Percentiles rank a stretch among this genome's conserved stretches.
Conservation (phyloP, 2,329 filamentous ascomycete genomes). For the Cercospora janseana region DNA sequence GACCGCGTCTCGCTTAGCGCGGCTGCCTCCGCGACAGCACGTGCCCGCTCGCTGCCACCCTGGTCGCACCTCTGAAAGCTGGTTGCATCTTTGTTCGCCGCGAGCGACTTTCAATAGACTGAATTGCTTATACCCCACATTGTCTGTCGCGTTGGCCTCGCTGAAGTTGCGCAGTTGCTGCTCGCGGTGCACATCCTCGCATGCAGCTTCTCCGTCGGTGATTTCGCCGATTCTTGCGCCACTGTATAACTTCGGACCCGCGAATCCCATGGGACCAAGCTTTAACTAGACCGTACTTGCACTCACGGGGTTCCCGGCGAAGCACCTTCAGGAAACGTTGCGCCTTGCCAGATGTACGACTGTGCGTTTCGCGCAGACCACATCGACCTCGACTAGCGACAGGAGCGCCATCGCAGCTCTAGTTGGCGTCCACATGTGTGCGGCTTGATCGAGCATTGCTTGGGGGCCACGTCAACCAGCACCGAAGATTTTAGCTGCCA, state of each 20-base stretch:
- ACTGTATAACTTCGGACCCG: conserved; percentile 9
- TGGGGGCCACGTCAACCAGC: conserved; percentile 22
- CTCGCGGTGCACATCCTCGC: conserved; percentile 1
- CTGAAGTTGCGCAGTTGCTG: not conserved
- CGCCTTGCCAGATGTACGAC: too few species aligned
- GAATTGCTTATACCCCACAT: not conserved
- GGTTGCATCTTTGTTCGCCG: conserved; percentile 18
- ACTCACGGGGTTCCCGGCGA: not conserved
- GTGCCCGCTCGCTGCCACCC: not conserved
- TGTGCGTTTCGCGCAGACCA: not conserved
- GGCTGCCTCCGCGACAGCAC: not conserved
- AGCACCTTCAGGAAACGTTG: conserved; percentile 9
- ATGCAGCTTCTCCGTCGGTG: conserved; percentile 6
- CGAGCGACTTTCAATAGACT: conserved; percentile 20
- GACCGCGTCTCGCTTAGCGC: conserved; percentile 11
- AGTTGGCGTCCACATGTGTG: not conserved
- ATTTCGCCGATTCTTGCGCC: not conserved
- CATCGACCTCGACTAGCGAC: not conserved
- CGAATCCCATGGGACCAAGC: conserved; percentile 4
- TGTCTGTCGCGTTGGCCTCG: not conserved
- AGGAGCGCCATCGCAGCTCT: not conserved
- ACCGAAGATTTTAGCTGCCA: conserved; percentile 8
- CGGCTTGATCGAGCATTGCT: conserved; percentile 17
- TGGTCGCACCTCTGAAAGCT: too few species aligned
- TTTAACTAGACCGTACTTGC: conserved; percentile 5